Evolutionary conservation across 345 rosid genomes (phyloP).

Genomic region (Eucalyptus regnans): DNA sequence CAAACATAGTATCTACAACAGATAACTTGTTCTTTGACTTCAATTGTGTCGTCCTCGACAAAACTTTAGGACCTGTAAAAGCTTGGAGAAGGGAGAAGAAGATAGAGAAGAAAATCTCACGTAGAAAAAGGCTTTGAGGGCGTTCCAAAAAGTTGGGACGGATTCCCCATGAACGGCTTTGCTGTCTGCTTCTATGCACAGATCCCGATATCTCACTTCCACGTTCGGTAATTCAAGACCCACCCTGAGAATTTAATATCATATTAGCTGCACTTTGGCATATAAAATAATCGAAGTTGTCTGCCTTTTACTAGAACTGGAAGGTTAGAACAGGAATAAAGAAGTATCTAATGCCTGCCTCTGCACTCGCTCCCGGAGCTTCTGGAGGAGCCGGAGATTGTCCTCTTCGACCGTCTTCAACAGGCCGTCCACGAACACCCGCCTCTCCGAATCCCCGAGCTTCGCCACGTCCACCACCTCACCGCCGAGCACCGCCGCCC

Average conservation of each 20-base stretch:
- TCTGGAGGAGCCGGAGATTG: slow-evolving; percentile 21
- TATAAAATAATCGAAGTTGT: neutral
- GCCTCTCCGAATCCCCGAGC: slow-evolving; percentile 20
- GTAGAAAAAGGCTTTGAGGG: slow-evolving; percentile 1
- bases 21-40: neutral
- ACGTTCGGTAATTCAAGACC: slow-evolving; percentile 15
- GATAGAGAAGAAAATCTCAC: slow-evolving; percentile 6
- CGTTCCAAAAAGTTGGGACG: slow-evolving; percentile 26
- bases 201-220: slow-evolving; percentile 24
- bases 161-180: slow-evolving; percentile 23
- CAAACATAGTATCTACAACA: neutral
- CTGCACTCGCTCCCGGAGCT: slow-evolving; percentile 20
- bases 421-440: slow-evolving; percentile 20
- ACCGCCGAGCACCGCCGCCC: slow-evolving; percentile 12
- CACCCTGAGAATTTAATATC: neutral
- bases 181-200: slow-evolving; percentile 19
- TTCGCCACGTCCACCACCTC: slow-evolving; percentile 19
- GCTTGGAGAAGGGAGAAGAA: neutral
- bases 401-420: slow-evolving; percentile 19
- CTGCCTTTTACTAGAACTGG: neutral
- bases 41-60: neutral
- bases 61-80: neutral
- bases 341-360: neutral
- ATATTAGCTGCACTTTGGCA: neutral
- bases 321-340: neutral